These are phyloP conservation scores for Pichia gijzeniarum DNA, from an alignment of 805 yeast genomes.

Conservation along the genomic window DNA sequence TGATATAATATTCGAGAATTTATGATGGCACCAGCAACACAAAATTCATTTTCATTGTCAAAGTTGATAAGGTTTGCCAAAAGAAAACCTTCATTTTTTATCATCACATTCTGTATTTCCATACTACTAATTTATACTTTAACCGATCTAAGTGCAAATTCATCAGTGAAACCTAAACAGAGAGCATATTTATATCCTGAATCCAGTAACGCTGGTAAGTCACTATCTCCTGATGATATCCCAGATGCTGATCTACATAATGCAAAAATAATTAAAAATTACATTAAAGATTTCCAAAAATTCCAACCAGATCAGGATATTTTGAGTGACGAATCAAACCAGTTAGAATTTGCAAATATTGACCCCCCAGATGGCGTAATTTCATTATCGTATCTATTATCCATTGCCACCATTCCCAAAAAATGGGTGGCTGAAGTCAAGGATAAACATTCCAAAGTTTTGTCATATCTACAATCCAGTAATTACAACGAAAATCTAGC, in stretches of 20 bases:
- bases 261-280: conserved; percentile 1
- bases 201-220: not conserved
- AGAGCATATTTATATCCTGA: not conserved
- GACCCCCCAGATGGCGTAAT: not conserved
- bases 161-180: no score
- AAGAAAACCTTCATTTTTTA: not conserved
- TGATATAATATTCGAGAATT: no score
- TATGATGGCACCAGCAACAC: not conserved
- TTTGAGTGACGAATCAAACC: conserved; percentile 1
- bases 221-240: not conserved
- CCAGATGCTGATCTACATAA: not conserved
- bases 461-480: conserved; percentile 1
- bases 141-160: not conserved
- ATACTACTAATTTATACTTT: not conserved
- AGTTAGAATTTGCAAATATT: conserved; percentile 4
- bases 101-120: not conserved
- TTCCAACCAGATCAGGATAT: conserved; percentile 1
- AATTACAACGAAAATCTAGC: not conserved
- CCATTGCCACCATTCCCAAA: conserved; percentile 4
- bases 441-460: conserved; percentile 4
- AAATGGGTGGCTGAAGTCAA: conserved; percentile 7
- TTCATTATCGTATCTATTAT: conserved; percentile 1
- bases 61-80: not conserved
- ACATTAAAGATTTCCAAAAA: not conserved
- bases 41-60: not conserved